phyloP scores from a whole-genome alignment of 2,329 filamentous ascomycete genomes.

The Pseudogymnoascus sp. region DNA sequence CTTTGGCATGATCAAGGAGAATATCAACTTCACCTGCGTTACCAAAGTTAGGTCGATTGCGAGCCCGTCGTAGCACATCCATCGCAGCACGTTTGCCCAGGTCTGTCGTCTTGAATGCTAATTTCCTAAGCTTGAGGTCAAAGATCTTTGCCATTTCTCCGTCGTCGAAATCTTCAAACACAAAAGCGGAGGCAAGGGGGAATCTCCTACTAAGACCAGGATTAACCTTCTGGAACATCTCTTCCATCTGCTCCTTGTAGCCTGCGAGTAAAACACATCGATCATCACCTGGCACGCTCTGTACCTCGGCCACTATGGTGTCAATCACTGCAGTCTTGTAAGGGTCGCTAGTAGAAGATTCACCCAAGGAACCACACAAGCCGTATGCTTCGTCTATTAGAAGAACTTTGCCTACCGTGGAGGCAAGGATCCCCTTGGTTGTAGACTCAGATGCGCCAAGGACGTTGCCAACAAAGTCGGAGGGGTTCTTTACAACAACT shows the following conservation, averaged over 20 bases:
- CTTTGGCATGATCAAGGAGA: no score
- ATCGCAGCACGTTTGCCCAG: background rate
- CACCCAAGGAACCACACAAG: constrained; percentile 17
- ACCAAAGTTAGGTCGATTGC: constrained; percentile 45
- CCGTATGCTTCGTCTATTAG: constrained; percentile 45
- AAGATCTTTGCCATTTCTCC: no score
- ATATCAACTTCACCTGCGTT: constrained; percentile 66
- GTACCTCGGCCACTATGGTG: constrained; percentile 65
- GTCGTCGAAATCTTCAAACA: constrained; percentile 57
- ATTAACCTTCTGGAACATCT: constrained; percentile 62
- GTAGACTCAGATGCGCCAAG: constrained; percentile 43
- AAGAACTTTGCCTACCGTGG: constrained; percentile 45
- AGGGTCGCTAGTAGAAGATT: no score
- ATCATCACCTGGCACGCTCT: constrained; percentile 58
- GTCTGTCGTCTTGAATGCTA: constrained; percentile 38
- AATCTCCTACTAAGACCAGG: constrained; percentile 51
- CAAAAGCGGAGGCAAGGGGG: constrained; percentile 44
- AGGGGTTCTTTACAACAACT: constrained; percentile 45
- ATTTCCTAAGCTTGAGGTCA: constrained; percentile 4
- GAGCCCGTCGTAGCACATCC: background rate
- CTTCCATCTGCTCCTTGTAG: constrained; percentile 58
- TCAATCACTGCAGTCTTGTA: constrained; percentile 50
- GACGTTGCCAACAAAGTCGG: constrained; percentile 44
- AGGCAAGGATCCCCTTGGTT: constrained; percentile 43
- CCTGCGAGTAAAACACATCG: constrained; percentile 56